A percentile compares a stretch with the other conserved stretches of the same genome.
Conservation (phyloP, 306 rosid species). For the Vachellia collinsii region DNA sequence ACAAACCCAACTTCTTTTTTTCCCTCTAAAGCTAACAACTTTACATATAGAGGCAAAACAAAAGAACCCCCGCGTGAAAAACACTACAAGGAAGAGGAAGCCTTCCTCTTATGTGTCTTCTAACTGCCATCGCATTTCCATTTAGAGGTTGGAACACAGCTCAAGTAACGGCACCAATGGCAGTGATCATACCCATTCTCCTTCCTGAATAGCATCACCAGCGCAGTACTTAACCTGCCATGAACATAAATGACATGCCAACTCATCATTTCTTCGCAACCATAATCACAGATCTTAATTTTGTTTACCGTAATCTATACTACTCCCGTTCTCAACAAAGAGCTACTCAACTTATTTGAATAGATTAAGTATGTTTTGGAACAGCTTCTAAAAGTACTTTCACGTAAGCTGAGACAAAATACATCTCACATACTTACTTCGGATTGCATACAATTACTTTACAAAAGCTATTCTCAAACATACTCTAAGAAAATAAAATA, state of each 20-base stretch:
- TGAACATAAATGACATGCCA: constrained; percentile 20
- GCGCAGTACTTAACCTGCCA: constrained; percentile 59
- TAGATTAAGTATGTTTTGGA: no score
- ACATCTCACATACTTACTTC: no score
- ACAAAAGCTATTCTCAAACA: no score
- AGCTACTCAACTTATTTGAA: no score
- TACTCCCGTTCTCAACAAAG: no score
- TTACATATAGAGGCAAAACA: constrained; percentile 28
- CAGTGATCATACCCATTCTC: constrained; percentile 69
- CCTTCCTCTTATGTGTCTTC: background rate
- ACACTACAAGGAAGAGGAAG: background rate
- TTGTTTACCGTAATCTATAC: background rate
- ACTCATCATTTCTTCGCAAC: constrained; percentile 10
- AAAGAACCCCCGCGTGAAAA: constrained; percentile 15
- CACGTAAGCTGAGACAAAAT: no score
- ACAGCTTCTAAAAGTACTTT: no score
- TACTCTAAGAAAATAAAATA: no score
- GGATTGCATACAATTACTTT: no score
- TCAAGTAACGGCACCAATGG: constrained; percentile 76
- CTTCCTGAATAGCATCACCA: constrained; percentile 66
- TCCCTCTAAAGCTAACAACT: constrained; percentile 32
- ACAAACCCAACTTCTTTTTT: background rate
- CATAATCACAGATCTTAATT: background rate
- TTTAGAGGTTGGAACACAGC: constrained; percentile 72
- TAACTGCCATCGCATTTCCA: constrained; percentile 61